phyloP scores from a whole-genome alignment of 179 eudicot species.

The Camellia oleifera region DNA sequence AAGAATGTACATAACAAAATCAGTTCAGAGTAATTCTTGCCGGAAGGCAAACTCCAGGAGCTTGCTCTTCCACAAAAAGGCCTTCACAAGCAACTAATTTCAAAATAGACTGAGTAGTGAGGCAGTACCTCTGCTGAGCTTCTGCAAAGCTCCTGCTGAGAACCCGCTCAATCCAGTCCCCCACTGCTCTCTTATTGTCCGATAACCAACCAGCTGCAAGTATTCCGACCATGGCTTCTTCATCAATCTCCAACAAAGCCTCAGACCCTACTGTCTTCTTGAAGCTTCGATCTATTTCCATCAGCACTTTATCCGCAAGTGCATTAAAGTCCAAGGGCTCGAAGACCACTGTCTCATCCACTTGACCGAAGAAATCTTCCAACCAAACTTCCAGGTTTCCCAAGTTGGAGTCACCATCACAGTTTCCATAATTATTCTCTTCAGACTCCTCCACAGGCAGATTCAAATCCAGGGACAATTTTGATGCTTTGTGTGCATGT shows the following conservation, averaged over 20 bases:
- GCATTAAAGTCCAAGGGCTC: slow-evolving; percentile 69
- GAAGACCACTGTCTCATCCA: slow-evolving; percentile 60
- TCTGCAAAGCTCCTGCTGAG: slow-evolving; percentile 44
- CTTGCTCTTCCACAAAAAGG: slow-evolving; percentile 40
- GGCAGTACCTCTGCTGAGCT: slow-evolving; percentile 34
- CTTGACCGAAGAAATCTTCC: slow-evolving; percentile 47
- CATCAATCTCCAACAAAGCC: slow-evolving; percentile 47
- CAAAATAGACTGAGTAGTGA: slow-evolving; percentile 32
- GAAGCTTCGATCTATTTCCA: slow-evolving; percentile 39
- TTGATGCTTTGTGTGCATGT: slow-evolving; percentile 30
- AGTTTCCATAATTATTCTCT: slow-evolving; percentile 17
- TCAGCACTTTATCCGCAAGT: slow-evolving; percentile 46
- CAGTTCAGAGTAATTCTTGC: slow-evolving; percentile 32
- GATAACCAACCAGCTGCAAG: slow-evolving; percentile 74
- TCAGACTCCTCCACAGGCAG: slow-evolving; percentile 53
- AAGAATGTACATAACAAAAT: not conserved
- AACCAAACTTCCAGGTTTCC: slow-evolving; percentile 56
- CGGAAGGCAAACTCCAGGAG: slow-evolving; percentile 64
- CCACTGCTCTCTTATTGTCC: slow-evolving; percentile 30
- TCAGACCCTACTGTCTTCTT: slow-evolving; percentile 29
- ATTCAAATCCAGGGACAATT: slow-evolving; percentile 66
- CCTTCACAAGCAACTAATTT: slow-evolving; percentile 60
- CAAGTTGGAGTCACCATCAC: slow-evolving; percentile 27
- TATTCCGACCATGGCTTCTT: slow-evolving; percentile 63
- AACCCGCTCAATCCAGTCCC: slow-evolving; percentile 61